Percentiles rank a stretch among this genome's conserved stretches.
Conservation (phyloP, 169 alveolate species). For the Cryptosporidium bovis region DNA sequence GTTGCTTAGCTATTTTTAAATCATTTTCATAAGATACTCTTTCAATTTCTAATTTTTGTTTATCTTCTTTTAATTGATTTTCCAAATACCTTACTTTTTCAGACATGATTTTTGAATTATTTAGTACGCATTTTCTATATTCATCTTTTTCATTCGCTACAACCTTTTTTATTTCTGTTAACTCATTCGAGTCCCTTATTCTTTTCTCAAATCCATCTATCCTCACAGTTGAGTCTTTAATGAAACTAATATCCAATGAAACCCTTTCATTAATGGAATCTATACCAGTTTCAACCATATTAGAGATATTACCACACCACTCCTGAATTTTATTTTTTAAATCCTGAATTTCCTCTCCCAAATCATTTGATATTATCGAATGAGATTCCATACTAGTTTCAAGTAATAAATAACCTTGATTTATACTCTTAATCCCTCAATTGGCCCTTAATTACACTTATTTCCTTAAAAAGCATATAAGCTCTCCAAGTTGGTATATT, state of each 20-base stretch:
- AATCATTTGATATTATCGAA: slow-evolving; percentile 30
- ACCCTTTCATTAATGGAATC: slow-evolving; percentile 34
- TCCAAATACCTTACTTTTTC: slow-evolving; percentile 42
- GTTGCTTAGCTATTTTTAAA: slow-evolving; percentile 44
- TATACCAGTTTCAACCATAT: slow-evolving; percentile 13
- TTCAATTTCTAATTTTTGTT: slow-evolving; percentile 40
- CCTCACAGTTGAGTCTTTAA: slow-evolving; percentile 38
- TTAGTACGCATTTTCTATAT: slow-evolving; percentile 13
- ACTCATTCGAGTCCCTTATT: slow-evolving; percentile 53
- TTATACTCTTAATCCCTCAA: not conserved
- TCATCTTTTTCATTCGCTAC: slow-evolving; percentile 37
- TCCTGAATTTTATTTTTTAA: slow-evolving; percentile 38
- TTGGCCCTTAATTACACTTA: no score
- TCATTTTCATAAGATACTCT: slow-evolving; percentile 43
- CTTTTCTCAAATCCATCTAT: slow-evolving; percentile 69
- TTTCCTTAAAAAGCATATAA: not conserved
- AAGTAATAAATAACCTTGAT: not conserved
- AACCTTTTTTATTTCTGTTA: slow-evolving; percentile 60
- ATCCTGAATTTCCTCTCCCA: slow-evolving; percentile 33
- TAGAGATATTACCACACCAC: slow-evolving; percentile 43
- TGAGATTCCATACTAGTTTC: slow-evolving; percentile 35
- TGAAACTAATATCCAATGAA: slow-evolving; percentile 25
- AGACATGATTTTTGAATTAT: slow-evolving; percentile 8
- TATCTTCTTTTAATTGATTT: slow-evolving; percentile 46
- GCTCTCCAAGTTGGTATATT: no score